These are phyloP conservation scores for Tricholoma flavovirens DNA, from an alignment of 768 basidiomycete species.

Conservation along the genomic window DNA sequence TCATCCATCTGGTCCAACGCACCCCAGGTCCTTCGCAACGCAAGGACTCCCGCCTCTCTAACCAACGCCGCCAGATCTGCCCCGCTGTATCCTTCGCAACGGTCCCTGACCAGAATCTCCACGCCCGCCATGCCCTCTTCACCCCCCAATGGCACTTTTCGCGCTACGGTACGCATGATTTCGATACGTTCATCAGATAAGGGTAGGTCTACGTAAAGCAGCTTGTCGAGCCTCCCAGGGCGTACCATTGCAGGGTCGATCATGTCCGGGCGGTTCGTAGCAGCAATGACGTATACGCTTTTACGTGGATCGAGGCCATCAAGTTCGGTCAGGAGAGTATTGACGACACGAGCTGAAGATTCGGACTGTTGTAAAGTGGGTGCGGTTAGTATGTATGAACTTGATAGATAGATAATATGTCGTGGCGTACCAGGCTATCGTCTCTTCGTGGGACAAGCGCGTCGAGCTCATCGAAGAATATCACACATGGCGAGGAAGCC, in stretches of 20 bases:
- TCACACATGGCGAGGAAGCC: conserved; percentile 90
- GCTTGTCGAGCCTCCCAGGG: conserved; percentile 91
- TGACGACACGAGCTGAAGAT: conserved; percentile 88
- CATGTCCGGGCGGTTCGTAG: conserved; percentile 95
- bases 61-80: conserved; percentile 88
- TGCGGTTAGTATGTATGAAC: not conserved
- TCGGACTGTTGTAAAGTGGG: conserved; percentile 58
- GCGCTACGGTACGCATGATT: conserved; percentile 72
- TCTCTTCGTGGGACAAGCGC: conserved; percentile 88
- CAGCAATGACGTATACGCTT: conserved; percentile 88
- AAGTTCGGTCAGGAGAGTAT: conserved; percentile 90
- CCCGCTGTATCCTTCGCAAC: conserved; percentile 86
- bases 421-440: conserved; percentile 67
- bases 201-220: conserved; percentile 90
- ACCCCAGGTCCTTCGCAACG: conserved; percentile 64
- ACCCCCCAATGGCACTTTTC: conserved; percentile 60
- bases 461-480: conserved; percentile 94
- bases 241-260: conserved; percentile 97
- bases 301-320: conserved; percentile 87
- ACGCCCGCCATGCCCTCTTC: conserved; percentile 21
- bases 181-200: conserved; percentile 68
- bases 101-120: conserved; percentile 46
- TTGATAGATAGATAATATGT: not conserved
- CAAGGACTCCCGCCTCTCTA: conserved; percentile 85
- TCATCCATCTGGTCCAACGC: conserved; percentile 58